These are phyloP conservation scores for Fusarium neocosmosporiellum DNA, from an alignment of 2,329 filamentous ascomycete genomes.

Conservation along the genomic window DNA sequence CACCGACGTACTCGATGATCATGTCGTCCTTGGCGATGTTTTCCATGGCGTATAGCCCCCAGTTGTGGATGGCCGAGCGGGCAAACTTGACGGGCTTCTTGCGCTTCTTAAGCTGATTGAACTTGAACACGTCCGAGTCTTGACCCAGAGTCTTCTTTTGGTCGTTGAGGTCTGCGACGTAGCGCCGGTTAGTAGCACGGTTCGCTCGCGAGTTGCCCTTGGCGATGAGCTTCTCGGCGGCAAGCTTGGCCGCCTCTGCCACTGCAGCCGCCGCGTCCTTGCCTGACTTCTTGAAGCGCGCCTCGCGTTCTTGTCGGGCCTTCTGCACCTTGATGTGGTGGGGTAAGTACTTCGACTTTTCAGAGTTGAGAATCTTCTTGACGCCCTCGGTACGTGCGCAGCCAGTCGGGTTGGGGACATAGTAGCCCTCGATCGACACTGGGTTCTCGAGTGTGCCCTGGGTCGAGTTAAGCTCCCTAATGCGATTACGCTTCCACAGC, in stretches of 20 bases:
- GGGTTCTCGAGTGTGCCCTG: slow-evolving; percentile 45
- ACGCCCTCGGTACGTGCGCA: slow-evolving; percentile 91
- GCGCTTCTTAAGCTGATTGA: slow-evolving; percentile 99
- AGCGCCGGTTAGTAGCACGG: slow-evolving; percentile 93
- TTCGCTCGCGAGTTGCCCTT: slow-evolving; percentile 94
- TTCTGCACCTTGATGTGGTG: slow-evolving; percentile 97
- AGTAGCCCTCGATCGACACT: slow-evolving; percentile 71
- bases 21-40: slow-evolving; percentile 98
- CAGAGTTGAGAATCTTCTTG: slow-evolving; percentile 95
- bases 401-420: slow-evolving; percentile 87
- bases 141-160: slow-evolving; percentile 87
- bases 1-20: slow-evolving; percentile 99
- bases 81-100: slow-evolving; percentile 99
- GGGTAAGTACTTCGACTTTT: slow-evolving; percentile 97
- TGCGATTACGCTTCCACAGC: slow-evolving; percentile 67
- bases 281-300: slow-evolving; percentile 72
- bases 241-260: slow-evolving; percentile 77
- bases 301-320: slow-evolving; percentile 90
- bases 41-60: slow-evolving; percentile 97
- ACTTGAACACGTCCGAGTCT: slow-evolving; percentile 92
- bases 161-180: slow-evolving; percentile 93
- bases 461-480: slow-evolving; percentile 64
- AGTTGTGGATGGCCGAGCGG: slow-evolving; percentile 97
- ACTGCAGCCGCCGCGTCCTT: slow-evolving; percentile 75
- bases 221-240: slow-evolving; percentile 81